These are phyloP conservation scores for Russula sp. DNA, from an alignment of 768 basidiomycete genomes.

Conservation along the genomic window DNA sequence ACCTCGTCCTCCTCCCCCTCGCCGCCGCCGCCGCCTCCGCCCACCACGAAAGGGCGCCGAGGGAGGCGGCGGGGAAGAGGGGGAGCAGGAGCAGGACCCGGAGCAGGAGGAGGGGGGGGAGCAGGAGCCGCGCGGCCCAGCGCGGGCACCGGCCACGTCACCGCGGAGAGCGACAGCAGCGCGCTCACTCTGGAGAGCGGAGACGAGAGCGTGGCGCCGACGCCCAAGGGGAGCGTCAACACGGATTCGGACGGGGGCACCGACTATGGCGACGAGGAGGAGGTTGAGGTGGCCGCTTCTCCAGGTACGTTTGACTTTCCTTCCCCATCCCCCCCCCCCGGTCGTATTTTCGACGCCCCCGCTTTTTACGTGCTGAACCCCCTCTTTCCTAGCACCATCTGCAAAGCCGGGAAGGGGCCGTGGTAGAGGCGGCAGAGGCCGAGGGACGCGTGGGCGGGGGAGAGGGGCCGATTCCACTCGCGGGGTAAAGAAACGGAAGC, in stretches of 20 bases:
- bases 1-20: slow-evolving; percentile 51
- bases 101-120: not conserved
- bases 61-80: slow-evolving; percentile 41
- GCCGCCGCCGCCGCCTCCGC: slow-evolving; percentile 35
- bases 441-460: slow-evolving; percentile 17
- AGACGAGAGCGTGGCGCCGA: slow-evolving; percentile 57
- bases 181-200: slow-evolving; percentile 79
- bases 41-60: slow-evolving; percentile 26
- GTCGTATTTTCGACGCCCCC: not conserved
- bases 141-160: slow-evolving; percentile 54
- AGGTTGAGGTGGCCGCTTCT: slow-evolving; percentile 38
- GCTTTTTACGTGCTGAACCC: not conserved
- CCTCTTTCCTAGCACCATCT: slow-evolving; percentile 9
- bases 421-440: slow-evolving; percentile 9
- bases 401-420: slow-evolving; percentile 16
- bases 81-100: not conserved
- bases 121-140: slow-evolving; percentile 39
- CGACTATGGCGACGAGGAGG: slow-evolving; percentile 60
- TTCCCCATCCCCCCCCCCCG: too few species aligned
- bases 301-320: slow-evolving; percentile 5
- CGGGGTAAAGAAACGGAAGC: slow-evolving; percentile 17
- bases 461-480: slow-evolving; percentile 14
- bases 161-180: slow-evolving; percentile 80
- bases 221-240: slow-evolving; percentile 58
- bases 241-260: slow-evolving; percentile 69